A percentile compares a stretch with the other conserved stretches of the same genome.
Conservation (phyloP, 495 filamentous ascomycete species). For the Trichoderma reesei region DNA sequence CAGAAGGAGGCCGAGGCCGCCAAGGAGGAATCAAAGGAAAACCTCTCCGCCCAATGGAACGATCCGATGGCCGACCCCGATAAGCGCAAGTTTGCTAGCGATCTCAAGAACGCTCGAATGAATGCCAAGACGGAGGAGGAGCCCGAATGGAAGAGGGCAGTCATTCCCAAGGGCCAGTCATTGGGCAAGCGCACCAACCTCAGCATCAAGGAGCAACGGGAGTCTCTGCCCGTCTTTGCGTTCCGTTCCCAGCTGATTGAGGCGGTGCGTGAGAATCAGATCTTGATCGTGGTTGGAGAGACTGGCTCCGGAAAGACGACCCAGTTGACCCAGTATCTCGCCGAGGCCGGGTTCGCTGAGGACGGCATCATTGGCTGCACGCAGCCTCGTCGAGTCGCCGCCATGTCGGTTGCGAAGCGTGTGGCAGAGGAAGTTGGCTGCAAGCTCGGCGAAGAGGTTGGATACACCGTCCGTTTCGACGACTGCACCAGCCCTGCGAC, state of each 20-base stretch:
- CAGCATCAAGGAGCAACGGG: conserved; percentile 91
- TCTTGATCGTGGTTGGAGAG: conserved; percentile 93
- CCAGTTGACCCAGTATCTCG: conserved; percentile 88
- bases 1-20: conserved; percentile 84
- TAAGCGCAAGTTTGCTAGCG: conserved; percentile 75
- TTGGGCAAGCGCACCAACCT: conserved; percentile 81
- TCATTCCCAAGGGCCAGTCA: conserved; percentile 70
- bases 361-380: conserved; percentile 94
- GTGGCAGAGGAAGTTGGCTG: conserved; percentile 96
- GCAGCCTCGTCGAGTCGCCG: conserved; percentile 91
- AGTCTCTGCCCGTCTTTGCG: conserved; percentile 81
- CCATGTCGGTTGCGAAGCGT: conserved; percentile 94
- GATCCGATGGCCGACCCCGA: conserved; percentile 89
- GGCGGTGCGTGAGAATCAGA: conserved; percentile 77
- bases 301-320: conserved; percentile 98
- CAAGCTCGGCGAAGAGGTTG: conserved; percentile 81
- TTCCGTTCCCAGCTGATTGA: conserved; percentile 83
- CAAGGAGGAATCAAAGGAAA: conserved; percentile 51
- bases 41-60: conserved; percentile 83
- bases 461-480: conserved; percentile 97
- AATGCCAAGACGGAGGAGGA: conserved; percentile 48
- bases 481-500: conserved; percentile 85
- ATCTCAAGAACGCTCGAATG: conserved; percentile 53
- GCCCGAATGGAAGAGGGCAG: conserved; percentile 87
- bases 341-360: conserved; percentile 83